A percentile compares a stretch with the other conserved stretches of the same genome.
Conservation (phyloP, 176 grass and related monocot species). For the Thinopyrum elongatum region DNA sequence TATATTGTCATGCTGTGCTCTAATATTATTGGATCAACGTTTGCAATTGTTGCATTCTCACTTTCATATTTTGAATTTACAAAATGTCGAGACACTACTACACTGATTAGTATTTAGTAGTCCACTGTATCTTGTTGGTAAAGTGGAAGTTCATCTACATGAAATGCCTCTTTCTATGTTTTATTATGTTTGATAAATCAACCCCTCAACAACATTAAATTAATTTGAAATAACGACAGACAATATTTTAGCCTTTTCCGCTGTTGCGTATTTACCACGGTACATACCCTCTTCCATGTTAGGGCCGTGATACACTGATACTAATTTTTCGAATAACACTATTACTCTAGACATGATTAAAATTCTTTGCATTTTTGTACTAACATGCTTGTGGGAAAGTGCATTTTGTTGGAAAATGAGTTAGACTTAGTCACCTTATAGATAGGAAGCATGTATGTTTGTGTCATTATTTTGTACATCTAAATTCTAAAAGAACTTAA, state of each 20-base stretch:
- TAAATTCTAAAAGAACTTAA: background rate
- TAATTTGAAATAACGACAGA: background rate
- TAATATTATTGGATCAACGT: constrained; percentile 5
- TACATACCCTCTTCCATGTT: background rate
- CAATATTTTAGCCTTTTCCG: background rate
- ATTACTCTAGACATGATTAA: background rate
- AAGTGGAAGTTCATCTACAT: background rate
- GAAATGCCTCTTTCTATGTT: background rate
- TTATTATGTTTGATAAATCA: background rate
- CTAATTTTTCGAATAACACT: background rate
- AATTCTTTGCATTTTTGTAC: background rate
- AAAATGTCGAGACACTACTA: background rate
- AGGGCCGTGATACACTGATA: background rate
- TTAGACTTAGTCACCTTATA: constrained; percentile 2
- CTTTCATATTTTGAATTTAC: background rate
- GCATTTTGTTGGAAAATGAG: background rate
- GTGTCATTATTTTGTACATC: background rate
- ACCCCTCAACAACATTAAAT: background rate
- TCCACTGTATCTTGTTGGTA: background rate
- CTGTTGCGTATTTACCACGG: background rate
- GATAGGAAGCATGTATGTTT: background rate
- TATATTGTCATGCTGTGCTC: constrained; percentile 1
- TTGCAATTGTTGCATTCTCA: background rate
- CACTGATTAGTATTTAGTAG: background rate
- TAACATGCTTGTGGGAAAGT: background rate